Evolutionary conservation across 192 early-diverging fungal genomes (phyloP), one percentile per base, ranked within the genome.

Genomic region (Coemansia sp.): DNA sequence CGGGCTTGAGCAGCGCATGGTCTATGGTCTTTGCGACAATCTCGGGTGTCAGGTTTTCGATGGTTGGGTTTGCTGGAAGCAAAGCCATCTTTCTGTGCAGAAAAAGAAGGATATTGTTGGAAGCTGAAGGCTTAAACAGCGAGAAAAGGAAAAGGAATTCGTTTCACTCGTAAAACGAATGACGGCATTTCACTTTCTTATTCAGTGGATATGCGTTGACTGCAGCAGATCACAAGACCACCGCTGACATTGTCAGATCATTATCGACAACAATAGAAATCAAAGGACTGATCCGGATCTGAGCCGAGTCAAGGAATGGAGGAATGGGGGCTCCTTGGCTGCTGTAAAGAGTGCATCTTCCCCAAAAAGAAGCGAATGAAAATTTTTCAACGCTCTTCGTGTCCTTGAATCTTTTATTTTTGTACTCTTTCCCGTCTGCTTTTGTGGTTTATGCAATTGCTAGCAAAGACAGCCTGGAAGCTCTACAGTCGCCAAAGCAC

Each of bases 1-100:
- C 86, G 24, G 87, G 83, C 55, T 71, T 75, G 4, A 88, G 75
- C 21, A 88, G 73, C 44, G 87, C 85, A 58, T 88, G 87, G 73
- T 88, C 87, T 59, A 88, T 86, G 24, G 84, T 77, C 63, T 85
- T 81, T 52, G 86, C 83, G 5, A 88, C 76, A 24, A 78, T 62
- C 51, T 86, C 70, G 26, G 78, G 78, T 11, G 85, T 84, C 20
- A 88, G 73, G 5, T 60, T 76, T 24, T 86, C 80, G 62, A 86
- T 61, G 33, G 34, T 59, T 43, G 77, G 73, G 62, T 72, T 77
- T 0, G n/a, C 49, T 9, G 69, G 65, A 0, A 69, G 69, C 30
- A 68, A 64, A 6, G 49, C 8, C 68, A 67, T 76, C 11, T 24
- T 14, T 36, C 18, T 38, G 9, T 33, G 11, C 7, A 51, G 49